Conservation (phyloP, 1,284 basidiomycete species). For the Naganishia cerealis region DNA sequence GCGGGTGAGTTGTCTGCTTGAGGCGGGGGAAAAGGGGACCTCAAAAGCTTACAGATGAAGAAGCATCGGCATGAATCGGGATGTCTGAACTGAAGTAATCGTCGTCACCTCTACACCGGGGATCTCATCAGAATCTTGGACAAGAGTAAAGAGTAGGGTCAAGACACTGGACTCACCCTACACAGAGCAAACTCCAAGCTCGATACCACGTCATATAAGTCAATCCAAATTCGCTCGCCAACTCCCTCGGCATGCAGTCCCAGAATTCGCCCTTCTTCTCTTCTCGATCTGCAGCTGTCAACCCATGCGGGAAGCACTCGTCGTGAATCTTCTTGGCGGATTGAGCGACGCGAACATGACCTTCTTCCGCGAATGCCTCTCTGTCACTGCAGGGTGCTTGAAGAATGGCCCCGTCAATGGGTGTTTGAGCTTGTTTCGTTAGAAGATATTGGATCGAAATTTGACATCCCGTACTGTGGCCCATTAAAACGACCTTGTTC, state of each 20-base stretch:
- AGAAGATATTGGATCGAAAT: slow-evolving; percentile 52
- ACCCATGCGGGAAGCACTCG: slow-evolving; percentile 33
- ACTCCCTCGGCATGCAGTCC: slow-evolving; percentile 39
- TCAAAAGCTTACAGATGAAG: background rate
- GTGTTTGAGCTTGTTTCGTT: slow-evolving; percentile 26
- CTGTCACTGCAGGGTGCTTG: slow-evolving; percentile 54
- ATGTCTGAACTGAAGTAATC: slow-evolving; percentile 54
- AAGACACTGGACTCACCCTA: slow-evolving; percentile 40
- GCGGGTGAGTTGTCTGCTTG: background rate
- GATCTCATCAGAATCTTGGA: background rate
- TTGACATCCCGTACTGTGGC: slow-evolving; percentile 54
- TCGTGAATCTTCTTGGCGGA: slow-evolving; percentile 26
- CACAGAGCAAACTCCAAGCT: slow-evolving; percentile 42
- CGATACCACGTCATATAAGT: slow-evolving; percentile 46
- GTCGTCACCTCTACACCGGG: slow-evolving; percentile 49
- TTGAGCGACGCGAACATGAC: slow-evolving; percentile 7
- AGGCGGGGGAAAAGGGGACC: background rate
- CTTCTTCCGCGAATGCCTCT: slow-evolving; percentile 40
- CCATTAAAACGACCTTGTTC: slow-evolving; percentile 47
- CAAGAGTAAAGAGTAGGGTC: background rate
- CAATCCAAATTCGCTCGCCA: slow-evolving; percentile 39
- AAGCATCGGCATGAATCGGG: slow-evolving; percentile 37
- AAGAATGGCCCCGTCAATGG: slow-evolving; percentile 51
- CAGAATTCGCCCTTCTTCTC: slow-evolving; percentile 42
- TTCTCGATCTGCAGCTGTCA: slow-evolving; percentile 40